These are phyloP conservation scores for Fusarium camptoceras DNA, from an alignment of 2,329 filamentous ascomycete species.

Conservation along the genomic window DNA sequence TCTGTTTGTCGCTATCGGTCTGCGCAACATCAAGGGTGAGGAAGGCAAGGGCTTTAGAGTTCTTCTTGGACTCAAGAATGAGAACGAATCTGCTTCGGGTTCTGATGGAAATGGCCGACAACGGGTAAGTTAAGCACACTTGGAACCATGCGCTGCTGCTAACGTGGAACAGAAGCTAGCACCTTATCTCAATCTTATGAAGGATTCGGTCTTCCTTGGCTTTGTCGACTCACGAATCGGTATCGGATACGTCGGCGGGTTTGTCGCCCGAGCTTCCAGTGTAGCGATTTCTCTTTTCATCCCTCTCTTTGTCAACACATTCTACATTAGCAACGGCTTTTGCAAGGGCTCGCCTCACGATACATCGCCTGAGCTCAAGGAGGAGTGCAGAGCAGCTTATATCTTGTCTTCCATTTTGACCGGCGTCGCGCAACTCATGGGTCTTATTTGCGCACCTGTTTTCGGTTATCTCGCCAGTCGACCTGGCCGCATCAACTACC, in stretches of 20 bases:
- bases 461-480: constrained; percentile 88
- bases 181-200: constrained; percentile 70
- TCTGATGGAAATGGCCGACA: constrained; percentile 34
- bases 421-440: constrained; percentile 87
- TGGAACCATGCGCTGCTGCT: background rate
- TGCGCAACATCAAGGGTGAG: constrained; percentile 77
- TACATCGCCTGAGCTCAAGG: constrained; percentile 79
- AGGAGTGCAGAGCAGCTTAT: constrained; percentile 87
- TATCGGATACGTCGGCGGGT: constrained; percentile 91
- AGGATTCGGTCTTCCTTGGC: constrained; percentile 75
- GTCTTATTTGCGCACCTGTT: constrained; percentile 83
- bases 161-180: constrained; percentile 53
- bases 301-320: constrained; percentile 91
- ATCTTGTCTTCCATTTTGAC: constrained; percentile 88
- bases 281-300: constrained; percentile 97
- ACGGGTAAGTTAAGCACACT: constrained; percentile 43
- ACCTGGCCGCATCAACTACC: constrained; percentile 74
- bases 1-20: constrained; percentile 80
- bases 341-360: constrained; percentile 76
- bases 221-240: constrained; percentile 82
- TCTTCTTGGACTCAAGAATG: constrained; percentile 59
- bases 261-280: constrained; percentile 92
- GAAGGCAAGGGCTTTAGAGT: constrained; percentile 78
- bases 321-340: constrained; percentile 83
- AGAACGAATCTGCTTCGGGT: constrained; percentile 36